A percentile compares a stretch with the other conserved stretches of the same genome.
phyloP scores from a whole-genome alignment of 2,329 filamentous ascomycete species.

The Neofusicoccum sp. region DNA sequence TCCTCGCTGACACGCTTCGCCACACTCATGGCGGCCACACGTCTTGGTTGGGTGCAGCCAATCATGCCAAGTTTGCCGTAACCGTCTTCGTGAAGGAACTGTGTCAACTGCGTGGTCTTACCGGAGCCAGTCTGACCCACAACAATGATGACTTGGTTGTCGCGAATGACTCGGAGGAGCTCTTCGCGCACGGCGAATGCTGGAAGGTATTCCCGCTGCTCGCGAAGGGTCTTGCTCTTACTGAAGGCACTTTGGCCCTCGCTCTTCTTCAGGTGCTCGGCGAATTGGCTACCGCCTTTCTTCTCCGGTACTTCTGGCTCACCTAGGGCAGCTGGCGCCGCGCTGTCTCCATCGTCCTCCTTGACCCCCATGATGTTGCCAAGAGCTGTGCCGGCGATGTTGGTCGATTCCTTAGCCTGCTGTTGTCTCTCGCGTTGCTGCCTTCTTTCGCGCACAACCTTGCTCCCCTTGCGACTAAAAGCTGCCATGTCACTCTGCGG shows the following conservation, averaged over 20 bases:
- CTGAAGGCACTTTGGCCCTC: conserved; percentile 88
- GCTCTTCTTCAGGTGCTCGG: conserved; percentile 83
- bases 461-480: conserved; percentile 92
- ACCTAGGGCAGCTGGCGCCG: conserved; percentile 68
- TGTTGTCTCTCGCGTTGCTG: conserved; percentile 92
- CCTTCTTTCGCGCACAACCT: conserved; percentile 85
- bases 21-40: conserved; percentile 98
- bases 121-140: conserved; percentile 97
- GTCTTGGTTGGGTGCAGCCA: conserved; percentile 91
- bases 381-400: conserved; percentile 84
- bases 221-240: conserved; percentile 83
- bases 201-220: conserved; percentile 90
- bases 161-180: conserved; percentile 83
- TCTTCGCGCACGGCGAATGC: conserved; percentile 97
- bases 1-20: conserved; percentile 98
- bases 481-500: conserved; percentile 98
- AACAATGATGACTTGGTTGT: conserved; percentile 96
- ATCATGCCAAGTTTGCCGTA: conserved; percentile 89
- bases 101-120: conserved; percentile 96
- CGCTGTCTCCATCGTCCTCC: conserved; percentile 86
- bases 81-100: conserved; percentile 94
- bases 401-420: conserved; percentile 93
- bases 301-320: conserved; percentile 63
- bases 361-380: conserved; percentile 96
- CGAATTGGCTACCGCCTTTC: conserved; percentile 75